Evolutionary conservation across 1,284 basidiomycete species (phyloP), one percentile per base, ranked within the genome.

Genomic region (Bjerkandera adusta): DNA sequence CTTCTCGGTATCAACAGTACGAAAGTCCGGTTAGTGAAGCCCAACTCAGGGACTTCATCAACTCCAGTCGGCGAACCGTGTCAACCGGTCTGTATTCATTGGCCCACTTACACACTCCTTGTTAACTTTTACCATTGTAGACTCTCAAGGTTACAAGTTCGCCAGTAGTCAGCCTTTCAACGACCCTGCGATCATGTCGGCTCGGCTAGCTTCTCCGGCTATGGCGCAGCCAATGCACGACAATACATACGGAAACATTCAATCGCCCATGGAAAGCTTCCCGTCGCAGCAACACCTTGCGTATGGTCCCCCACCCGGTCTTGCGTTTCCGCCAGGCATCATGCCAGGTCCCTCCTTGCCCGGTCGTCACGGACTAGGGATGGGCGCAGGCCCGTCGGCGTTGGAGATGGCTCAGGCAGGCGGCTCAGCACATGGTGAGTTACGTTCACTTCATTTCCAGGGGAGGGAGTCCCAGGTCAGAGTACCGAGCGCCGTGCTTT

Each of bases 181-280:
- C 53, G 87, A 90, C 58, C 87, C 88, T 40, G 87, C 88, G 13
- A 90, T 90, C 48, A 89, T 90, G 85, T 85, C 87, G 36, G 84
- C 83, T 25, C 75, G 80, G 51, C 75, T 87, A 61, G 68, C 73
- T 6, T 69, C 75, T 16, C 68, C 73, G 4, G 52, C 62, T 36
- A 43, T 64, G 27, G 22, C 52, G 25, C 58, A 60, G 40, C 46
- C 52, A 8, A 43, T 59, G 43, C 55, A 58, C 20, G 60, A 62
- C 11, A 52, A 53, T 33, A 55, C 54, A 22, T 65, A 62, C 53
- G 34, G 42, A 18, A 53, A 50, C 35, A 29, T 54, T 18, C 50
- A 55, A 6, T 49, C 57, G 1, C 48, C 51, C 12, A 35, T 57
- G 41, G 62, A 59, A 15, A 50, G 43, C 22, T 61, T 57, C 33